Percentiles rank a stretch among this genome's conserved stretches.
These are phyloP conservation scores for Colletotrichum nymphaeae DNA, from an alignment of 2,329 filamentous ascomycete genomes.

Conservation along the genomic window DNA sequence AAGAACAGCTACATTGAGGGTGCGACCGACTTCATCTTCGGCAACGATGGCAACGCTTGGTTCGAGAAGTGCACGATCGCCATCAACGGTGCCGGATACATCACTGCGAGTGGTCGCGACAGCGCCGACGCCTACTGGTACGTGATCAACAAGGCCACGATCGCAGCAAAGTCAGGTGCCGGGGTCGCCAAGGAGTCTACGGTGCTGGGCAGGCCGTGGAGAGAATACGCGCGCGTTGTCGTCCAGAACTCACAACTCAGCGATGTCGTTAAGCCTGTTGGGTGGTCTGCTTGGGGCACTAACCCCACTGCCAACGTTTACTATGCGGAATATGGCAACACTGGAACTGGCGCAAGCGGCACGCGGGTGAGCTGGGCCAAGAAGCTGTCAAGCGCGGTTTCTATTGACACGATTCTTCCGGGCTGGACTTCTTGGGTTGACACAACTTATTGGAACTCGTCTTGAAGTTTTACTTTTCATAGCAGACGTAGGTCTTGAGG, in stretches of 20 bases:
- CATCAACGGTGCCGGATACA: slow-evolving; percentile 48
- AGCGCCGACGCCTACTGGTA: slow-evolving; percentile 55
- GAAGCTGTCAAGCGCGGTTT: slow-evolving; percentile 49
- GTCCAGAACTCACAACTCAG: slow-evolving; percentile 62
- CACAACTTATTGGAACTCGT: slow-evolving; percentile 26
- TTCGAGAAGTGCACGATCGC: slow-evolving; percentile 55
- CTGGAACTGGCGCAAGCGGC: slow-evolving; percentile 65
- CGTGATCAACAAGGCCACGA: slow-evolving; percentile 56
- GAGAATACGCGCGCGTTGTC: slow-evolving; percentile 57
- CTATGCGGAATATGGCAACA: slow-evolving; percentile 70
- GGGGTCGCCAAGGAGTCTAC: slow-evolving; percentile 51
- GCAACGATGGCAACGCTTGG: slow-evolving; percentile 54
- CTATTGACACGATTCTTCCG: slow-evolving; percentile 39
- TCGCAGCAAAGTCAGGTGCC: slow-evolving; percentile 51
- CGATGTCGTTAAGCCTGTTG: slow-evolving; percentile 67
- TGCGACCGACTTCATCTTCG: slow-evolving; percentile 63
- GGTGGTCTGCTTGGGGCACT: slow-evolving; percentile 68
- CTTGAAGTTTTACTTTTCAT: background rate
- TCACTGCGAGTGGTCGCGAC: slow-evolving; percentile 57
- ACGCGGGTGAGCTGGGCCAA: slow-evolving; percentile 58
- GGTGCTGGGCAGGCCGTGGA: slow-evolving; percentile 62
- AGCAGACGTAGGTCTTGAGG: no score
- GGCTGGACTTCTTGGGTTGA: slow-evolving; percentile 32
- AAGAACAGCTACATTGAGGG: slow-evolving; percentile 55
- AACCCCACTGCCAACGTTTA: slow-evolving; percentile 62